phyloP scores from a whole-genome alignment of 306 rosid genomes.

The Malus asiatica region DNA sequence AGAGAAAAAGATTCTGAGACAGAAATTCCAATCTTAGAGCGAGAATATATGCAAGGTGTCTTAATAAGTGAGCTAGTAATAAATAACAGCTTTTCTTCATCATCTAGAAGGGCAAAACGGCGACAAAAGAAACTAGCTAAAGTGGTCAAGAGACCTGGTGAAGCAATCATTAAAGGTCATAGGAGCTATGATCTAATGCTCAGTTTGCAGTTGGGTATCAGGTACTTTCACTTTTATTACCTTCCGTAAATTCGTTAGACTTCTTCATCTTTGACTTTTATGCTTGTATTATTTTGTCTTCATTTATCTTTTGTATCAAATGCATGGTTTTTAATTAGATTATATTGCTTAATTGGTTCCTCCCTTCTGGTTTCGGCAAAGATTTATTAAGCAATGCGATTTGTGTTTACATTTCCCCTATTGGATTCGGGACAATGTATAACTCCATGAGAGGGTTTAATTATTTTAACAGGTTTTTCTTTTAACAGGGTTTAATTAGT shows the following conservation, averaged over 20 bases:
- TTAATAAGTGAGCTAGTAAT: constrained; percentile 82
- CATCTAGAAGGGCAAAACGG: constrained; percentile 59
- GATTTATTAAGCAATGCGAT: background rate
- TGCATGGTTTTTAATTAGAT: background rate
- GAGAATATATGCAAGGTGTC: constrained; percentile 99
- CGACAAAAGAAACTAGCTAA: constrained; percentile 63
- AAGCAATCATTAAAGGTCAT: constrained; percentile 91
- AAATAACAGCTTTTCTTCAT: constrained; percentile 54
- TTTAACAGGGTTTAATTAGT: background rate
- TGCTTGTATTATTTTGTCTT: background rate
- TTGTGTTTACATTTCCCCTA: background rate
- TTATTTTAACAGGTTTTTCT: constrained; percentile 14
- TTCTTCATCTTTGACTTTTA: constrained; percentile 11
- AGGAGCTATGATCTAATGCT: constrained; percentile 97
- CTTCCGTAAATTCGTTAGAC: background rate
- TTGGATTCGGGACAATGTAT: background rate
- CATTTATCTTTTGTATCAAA: background rate
- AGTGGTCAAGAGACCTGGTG: constrained; percentile 89
- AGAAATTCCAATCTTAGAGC: constrained; percentile 69
- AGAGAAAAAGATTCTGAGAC: constrained; percentile 39
- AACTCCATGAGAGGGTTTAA: constrained; percentile 3
- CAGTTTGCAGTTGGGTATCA: constrained; percentile 97
- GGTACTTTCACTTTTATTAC: constrained; percentile 38
- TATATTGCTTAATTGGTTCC: background rate
- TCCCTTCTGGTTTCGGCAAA: background rate